Base-by-base conservation (phyloP, 495 filamentous ascomycete species). In the Podospora pseudopauciseta region DNA sequence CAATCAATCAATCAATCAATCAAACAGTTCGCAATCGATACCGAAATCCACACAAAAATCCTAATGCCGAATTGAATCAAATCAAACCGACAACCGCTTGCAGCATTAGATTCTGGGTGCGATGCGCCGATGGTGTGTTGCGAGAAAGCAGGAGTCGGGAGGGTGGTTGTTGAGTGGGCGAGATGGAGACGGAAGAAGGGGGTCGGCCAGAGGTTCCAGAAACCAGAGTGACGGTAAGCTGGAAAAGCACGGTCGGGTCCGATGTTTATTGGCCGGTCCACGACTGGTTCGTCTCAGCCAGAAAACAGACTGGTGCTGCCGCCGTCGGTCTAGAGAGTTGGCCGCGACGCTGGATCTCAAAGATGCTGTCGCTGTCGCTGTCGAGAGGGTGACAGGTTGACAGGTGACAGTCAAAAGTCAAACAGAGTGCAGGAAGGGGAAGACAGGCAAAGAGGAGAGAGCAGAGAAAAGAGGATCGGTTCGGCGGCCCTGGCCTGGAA, bases 151-250 rank as follows among this genome's bases (percentile, higher is more conserved):
- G 34, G 49, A 64, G n/a, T 67, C 65, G 64, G 61, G 55, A 15
- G 26, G 63, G 39, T 60, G 67, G 61, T 60, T 20, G 68, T 11
- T 61, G 28, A 59, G 19, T 66, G 67, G 68, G 18, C 28, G 68
- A 19, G 63, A 23, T 23, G 23, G 23, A 62, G 55, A 70, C 56
- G 64, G 64, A 19, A 65, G 65, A 53, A 70, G 60, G 64, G 65
- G 39, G 55, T 19, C 64, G 69, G 68, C 71, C 67, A 71, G 69
- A 39, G 70, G 64, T 76, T 70, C 75, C 73, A 75, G 73, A 75
- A 75, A 77, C 75, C 75, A 74, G 67, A 75, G 68, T 65, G 73
- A 74, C 70, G 75, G 73, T 68, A 65, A 44, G 65, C 69, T 62
- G 56, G 61, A 71, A 59, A 70, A 59, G 70, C 69, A 65, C 69